Conservation (phyloP, 2,329 filamentous ascomycete genomes). For the Pseudohalonectria lignicola region DNA sequence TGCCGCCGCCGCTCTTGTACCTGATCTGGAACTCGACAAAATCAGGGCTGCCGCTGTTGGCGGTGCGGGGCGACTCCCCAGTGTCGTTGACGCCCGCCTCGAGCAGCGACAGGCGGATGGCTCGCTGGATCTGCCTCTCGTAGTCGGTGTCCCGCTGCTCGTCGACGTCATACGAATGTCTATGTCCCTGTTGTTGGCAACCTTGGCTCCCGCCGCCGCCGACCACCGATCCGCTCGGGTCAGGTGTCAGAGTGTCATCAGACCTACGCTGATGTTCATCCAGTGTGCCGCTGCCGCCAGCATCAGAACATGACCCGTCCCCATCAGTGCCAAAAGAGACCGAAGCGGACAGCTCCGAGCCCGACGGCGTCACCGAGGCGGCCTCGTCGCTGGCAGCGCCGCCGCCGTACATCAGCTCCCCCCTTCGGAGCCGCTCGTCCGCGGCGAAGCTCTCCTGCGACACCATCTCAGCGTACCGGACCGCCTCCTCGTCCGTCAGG, state of each 20-base stretch:
- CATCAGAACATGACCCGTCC: constrained; percentile 6
- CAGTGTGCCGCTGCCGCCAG: constrained; percentile 24
- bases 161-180: too few relatives aligned
- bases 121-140: constrained; percentile 51
- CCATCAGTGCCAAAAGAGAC: constrained; percentile 24
- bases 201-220: too few relatives aligned
- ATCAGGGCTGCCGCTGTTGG: too few relatives aligned
- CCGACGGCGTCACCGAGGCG: constrained; percentile 1
- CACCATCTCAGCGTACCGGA: constrained; percentile 55
- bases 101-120: constrained; percentile 49
- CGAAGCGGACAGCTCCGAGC: constrained; percentile 19
- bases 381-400: constrained; percentile 20
- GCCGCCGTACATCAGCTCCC: too few relatives aligned
- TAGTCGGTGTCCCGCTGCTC: constrained; percentile 38
- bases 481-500: constrained; percentile 53
- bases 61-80: constrained; percentile 29
- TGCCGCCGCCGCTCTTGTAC: constrained; percentile 11
- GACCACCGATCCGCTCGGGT: constrained; percentile 35
- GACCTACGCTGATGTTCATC: too few relatives aligned
- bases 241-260: too few relatives aligned
- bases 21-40: constrained; percentile 40
- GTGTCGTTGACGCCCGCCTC: constrained; percentile 37
- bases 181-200: too few relatives aligned
- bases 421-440: constrained; percentile 46
- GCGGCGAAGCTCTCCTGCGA: constrained; percentile 47